Base-by-base conservation (phyloP, 2,329 filamentous ascomycete species). In the Metarhizium guizhouense region DNA sequence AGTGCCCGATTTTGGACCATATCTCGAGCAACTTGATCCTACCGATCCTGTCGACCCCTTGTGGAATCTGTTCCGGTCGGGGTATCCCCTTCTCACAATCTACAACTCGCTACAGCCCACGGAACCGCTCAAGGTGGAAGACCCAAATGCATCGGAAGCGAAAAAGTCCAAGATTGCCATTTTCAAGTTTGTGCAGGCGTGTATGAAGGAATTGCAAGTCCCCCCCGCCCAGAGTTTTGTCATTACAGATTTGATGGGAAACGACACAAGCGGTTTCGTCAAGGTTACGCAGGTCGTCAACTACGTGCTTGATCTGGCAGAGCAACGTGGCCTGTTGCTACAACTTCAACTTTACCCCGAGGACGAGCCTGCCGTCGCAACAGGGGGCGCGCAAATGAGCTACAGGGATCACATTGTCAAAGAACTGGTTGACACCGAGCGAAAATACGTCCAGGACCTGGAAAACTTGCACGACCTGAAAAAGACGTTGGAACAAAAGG, bases 211-310 rank as follows among this genome's bases (percentile, higher is more conserved):
- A 53, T 78, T 97, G 52, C 83, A 85, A 55, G 87, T 96, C 54
- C 82, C 88, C 2, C 78, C 89, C 4, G 81, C 86, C 51, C 90
- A 96, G 59, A 92, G 90, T 66, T 97, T 97, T 70, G 88, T 95
- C 64, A 87, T 99, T 63, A 88, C 84, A 56, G 93, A 99, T 72
- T 76, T 97, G 49, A 92, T 94, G 71, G 90, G 90, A 54, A 90
- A 92, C 64, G 95, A 96, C 71, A 99, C 94, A 1, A 96, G 90
- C 48, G 94, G 94, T 3, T 97, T 99, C 69, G 91, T 96, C 62
- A 97, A 97, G 82, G 92, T 96, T 56, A 92, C 88, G 29, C 89
- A 90, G 73, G 90, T 96, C 56, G 89, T 99, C 61, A 96, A 96
- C 68, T 83, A 86, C 61, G 92, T 97, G 16, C 83, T 99, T 53